Percentiles rank a stretch among this genome's conserved stretches.
Conservation (phyloP, 768 basidiomycete species). For the Russula griseocarnosa region DNA sequence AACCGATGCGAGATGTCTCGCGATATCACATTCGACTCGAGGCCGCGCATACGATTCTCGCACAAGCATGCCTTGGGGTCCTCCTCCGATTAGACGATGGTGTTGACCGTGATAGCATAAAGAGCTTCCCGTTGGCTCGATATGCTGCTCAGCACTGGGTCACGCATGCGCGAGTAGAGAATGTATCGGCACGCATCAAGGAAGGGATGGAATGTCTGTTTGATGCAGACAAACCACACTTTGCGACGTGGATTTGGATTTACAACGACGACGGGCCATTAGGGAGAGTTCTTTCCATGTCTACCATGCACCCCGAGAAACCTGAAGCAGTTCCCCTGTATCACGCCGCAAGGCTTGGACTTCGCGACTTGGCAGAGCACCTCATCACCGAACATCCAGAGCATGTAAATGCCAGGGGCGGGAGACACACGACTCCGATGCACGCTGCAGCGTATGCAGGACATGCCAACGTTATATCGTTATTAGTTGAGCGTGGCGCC, state of each 20-base stretch:
- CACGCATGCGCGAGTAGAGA: not conserved
- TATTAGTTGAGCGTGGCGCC: not conserved
- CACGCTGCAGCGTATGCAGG: not conserved
- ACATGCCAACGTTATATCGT: not conserved
- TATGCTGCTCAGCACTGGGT: not conserved
- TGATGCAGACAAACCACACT: not conserved
- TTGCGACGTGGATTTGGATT: conserved; percentile 2
- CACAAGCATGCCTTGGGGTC: not conserved
- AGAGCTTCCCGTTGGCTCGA: not conserved
- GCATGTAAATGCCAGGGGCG: not conserved
- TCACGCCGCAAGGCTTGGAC: not conserved
- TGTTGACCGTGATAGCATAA: not conserved
- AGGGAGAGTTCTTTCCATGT: too few relatives aligned
- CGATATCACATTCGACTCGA: not conserved
- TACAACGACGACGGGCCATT: too few relatives aligned
- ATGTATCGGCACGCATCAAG: not conserved
- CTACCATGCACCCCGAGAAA: not conserved
- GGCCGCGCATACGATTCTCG: not conserved
- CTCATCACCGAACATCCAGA: not conserved
- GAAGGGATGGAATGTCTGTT: conserved; percentile 1
- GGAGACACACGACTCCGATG: not conserved
- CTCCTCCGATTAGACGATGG: conserved; percentile 5
- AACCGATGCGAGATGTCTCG: not conserved
- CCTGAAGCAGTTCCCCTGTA: not conserved
- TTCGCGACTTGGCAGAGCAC: not conserved